These are phyloP conservation scores for Botrytis squamosa DNA, from an alignment of 2,329 filamentous ascomycete species.

Conservation along the genomic window DNA sequence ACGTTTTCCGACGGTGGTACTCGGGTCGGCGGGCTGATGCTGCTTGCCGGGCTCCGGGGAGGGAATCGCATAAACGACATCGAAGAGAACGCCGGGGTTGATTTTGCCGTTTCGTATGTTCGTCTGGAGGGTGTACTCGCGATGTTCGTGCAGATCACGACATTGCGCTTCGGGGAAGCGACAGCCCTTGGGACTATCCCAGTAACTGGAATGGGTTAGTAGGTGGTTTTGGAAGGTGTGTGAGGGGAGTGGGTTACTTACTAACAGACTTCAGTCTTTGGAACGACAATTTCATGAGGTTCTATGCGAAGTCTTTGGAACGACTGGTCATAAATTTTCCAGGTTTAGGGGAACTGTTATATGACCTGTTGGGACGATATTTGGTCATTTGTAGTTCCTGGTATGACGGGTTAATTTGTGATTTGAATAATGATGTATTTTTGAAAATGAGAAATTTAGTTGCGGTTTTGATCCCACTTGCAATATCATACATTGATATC, in stretches of 20 bases:
- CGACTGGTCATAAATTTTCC: not conserved
- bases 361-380: not conserved
- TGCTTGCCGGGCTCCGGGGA: not conserved
- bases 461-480: not conserved
- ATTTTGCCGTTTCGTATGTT: constrained; percentile 32
- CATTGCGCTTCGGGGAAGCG: constrained; percentile 35
- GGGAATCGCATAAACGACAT: constrained; percentile 7
- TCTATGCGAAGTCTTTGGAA: constrained; percentile 22
- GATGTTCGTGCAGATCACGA: constrained; percentile 30
- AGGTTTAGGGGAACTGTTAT: not conserved
- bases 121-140: constrained; percentile 10
- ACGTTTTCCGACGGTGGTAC: not conserved
- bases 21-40: not conserved
- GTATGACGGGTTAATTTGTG: not conserved
- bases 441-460: not conserved
- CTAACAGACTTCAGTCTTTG: constrained; percentile 33
- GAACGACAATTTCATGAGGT: constrained; percentile 14
- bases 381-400: not conserved
- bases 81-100: constrained; percentile 21
- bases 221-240: not conserved
- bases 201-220: constrained; percentile 24
- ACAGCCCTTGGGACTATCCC: constrained; percentile 27
- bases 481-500: not conserved
- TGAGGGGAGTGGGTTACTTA: not conserved
- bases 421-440: not conserved